Base-by-base conservation (phyloP, 2,329 filamentous ascomycete species). In the Penicillium sp. region DNA sequence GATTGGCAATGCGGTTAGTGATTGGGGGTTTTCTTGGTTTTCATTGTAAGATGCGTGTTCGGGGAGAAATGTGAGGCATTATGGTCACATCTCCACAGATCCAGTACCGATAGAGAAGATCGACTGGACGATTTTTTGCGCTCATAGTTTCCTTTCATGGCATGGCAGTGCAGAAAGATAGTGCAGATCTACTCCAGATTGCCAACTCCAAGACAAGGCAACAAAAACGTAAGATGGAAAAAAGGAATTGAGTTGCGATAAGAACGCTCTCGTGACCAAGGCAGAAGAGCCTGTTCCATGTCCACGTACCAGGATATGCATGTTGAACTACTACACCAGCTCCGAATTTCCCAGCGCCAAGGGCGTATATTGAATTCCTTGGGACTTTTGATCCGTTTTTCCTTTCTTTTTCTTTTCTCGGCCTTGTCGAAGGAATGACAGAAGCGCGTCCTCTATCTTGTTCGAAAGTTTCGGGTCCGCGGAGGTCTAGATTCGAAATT, bases 241-340 rank as follows among this genome's bases (percentile, higher is more conserved):
- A 22, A 46, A 27, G 14, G 24, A 40, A 46, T 22, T 13, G 19
- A 36, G 39, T 35, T 6, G 41, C 41, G 51, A 54, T 54, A 54
- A 54, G 39, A 35, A 43, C 5, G 39, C 24, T 44, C 31, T 44
- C 40, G 40, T 36, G 40, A 44, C 40, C 33, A 24, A 37, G 35
- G n/a, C 11, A 9, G 19, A 43, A 19, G 18, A 39, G 18, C 10
- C 37, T 9, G 11, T 35, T 33, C 36, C 19, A 53, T 27, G 24
- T 54, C 39, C 22, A 65, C 76, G 68, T 78, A 81, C 78, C 64
- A 81, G 73, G 62, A 81, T 79, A 73, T 81, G 78, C 78, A 81
- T 80, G 59, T 39, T 55, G 60, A 31, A 46, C 31, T 47, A 49
- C n/a, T 5, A 16, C 27, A 22, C n/a, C 19, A 18, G n/a, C 33